These are phyloP conservation scores for Lipomyces starkeyi DNA, from an alignment of 805 yeast genomes.

Conservation along the genomic window DNA sequence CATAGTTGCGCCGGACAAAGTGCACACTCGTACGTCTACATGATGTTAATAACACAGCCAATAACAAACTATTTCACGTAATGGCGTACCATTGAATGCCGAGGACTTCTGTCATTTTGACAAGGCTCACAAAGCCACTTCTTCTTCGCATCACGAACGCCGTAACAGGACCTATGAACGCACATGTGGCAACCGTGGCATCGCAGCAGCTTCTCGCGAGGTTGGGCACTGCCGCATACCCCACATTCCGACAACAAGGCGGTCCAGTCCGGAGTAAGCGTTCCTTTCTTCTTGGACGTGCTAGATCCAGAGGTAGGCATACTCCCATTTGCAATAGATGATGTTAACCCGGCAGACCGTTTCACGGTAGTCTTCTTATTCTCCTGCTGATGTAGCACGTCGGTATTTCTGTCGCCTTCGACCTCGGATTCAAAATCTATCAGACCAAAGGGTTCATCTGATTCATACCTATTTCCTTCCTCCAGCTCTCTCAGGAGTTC, in stretches of 20 bases:
- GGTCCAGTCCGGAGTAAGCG: slow-evolving; percentile 8
- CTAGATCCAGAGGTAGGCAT: neutral
- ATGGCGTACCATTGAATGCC: slow-evolving; percentile 37
- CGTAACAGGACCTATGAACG: slow-evolving; percentile 76
- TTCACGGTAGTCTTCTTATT: neutral
- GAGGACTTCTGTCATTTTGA: slow-evolving; percentile 68
- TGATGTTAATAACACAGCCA: neutral
- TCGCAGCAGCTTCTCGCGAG: slow-evolving; percentile 51
- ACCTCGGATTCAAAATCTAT: slow-evolving; percentile 14
- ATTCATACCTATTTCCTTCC: slow-evolving; percentile 43
- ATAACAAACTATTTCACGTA: neutral
- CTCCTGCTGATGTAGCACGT: slow-evolving; percentile 3
- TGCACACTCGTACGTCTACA: slow-evolving; percentile 61
- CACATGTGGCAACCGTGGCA: slow-evolving; percentile 72
- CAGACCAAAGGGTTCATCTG: slow-evolving; percentile 8
- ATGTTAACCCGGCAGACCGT: neutral
- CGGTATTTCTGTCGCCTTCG: neutral
- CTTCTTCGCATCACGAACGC: slow-evolving; percentile 46
- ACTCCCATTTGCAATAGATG: neutral
- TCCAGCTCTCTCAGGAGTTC: slow-evolving; percentile 57
- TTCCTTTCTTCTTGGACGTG: slow-evolving; percentile 10
- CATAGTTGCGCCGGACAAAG: slow-evolving; percentile 59
- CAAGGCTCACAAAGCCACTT: slow-evolving; percentile 86
- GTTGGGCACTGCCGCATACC: slow-evolving; percentile 58
- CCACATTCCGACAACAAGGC: slow-evolving; percentile 52